These are phyloP conservation scores for Amylostereum chailletii DNA, from an alignment of 1,284 basidiomycete species.

Conservation along the genomic window DNA sequence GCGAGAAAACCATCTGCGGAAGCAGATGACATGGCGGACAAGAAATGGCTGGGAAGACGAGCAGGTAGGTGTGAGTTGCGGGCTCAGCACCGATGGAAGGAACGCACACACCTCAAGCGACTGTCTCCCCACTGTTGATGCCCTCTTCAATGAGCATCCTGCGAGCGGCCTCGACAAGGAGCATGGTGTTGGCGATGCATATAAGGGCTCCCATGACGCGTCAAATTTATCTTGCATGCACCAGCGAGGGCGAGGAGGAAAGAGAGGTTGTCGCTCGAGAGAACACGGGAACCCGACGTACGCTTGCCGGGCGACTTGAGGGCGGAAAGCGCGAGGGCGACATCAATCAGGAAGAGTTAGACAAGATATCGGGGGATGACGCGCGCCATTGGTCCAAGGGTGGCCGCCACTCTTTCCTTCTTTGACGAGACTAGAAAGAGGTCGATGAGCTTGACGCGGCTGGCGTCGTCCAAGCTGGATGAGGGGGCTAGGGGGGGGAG, in stretches of 20 bases:
- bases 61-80: background rate
- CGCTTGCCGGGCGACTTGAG: slow-evolving; percentile 73
- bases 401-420: slow-evolving; percentile 30
- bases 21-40: slow-evolving; percentile 48
- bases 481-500: slow-evolving; percentile 23
- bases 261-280: slow-evolving; percentile 48
- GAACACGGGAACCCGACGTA: slow-evolving; percentile 55
- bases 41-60: slow-evolving; percentile 74
- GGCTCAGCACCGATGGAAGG: background rate
- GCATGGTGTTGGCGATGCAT: slow-evolving; percentile 67
- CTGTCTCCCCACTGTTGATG: slow-evolving; percentile 53
- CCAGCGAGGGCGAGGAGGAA: slow-evolving; percentile 41
- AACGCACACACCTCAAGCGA: slow-evolving; percentile 46
- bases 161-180: slow-evolving; percentile 58
- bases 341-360: slow-evolving; percentile 32
- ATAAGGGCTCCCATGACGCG: slow-evolving; percentile 63
- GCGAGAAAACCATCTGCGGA: slow-evolving; percentile 37
- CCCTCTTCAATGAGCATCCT: slow-evolving; percentile 44
- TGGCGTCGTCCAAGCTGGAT: slow-evolving; percentile 33
- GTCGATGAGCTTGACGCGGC: slow-evolving; percentile 42
- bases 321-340: slow-evolving; percentile 54
- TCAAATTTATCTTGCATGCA: slow-evolving; percentile 37
- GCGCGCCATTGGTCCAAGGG: slow-evolving; percentile 21
- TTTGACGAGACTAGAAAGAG: slow-evolving; percentile 37
- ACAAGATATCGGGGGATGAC: background rate